Conservation (phyloP, 306 rosid genomes). For the Morella rubra region DNA sequence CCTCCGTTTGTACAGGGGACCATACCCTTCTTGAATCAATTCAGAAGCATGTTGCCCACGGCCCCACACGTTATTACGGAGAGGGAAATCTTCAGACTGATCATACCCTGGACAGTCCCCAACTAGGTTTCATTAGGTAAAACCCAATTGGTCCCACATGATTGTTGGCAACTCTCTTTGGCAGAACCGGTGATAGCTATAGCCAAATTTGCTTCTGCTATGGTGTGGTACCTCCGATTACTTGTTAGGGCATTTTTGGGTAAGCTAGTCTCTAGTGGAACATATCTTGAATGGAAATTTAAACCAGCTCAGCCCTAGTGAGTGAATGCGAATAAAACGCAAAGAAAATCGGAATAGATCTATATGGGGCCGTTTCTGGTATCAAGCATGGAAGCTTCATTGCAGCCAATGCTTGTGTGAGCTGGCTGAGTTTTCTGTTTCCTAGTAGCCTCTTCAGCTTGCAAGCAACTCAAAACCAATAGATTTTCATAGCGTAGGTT, state of each 20-base stretch:
- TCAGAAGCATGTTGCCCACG: neutral
- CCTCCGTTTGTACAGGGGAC: too few relatives aligned
- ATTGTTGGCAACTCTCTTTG: neutral
- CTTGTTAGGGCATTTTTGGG: neutral
- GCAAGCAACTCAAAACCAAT: neutral
- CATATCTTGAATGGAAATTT: neutral
- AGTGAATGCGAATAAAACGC: neutral
- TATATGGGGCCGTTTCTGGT: slow-evolving; percentile 8
- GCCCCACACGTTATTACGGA: neutral
- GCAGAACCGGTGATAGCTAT: neutral
- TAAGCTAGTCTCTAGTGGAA: neutral
- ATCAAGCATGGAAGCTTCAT: neutral
- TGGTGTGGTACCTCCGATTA: neutral
- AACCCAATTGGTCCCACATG: neutral
- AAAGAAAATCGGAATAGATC: neutral
- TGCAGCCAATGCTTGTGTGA: neutral
- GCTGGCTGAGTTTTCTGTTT: neutral
- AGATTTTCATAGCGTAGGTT: neutral
- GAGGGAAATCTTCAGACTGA: neutral
- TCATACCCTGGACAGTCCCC: neutral
- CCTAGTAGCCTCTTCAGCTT: slow-evolving; percentile 7
- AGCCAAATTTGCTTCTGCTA: neutral
- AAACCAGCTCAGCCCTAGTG: neutral
- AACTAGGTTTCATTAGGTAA: neutral
- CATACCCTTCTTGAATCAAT: too few relatives aligned